Conservation (phyloP, 805 yeast species). For the Kodamaea laetipori region DNA sequence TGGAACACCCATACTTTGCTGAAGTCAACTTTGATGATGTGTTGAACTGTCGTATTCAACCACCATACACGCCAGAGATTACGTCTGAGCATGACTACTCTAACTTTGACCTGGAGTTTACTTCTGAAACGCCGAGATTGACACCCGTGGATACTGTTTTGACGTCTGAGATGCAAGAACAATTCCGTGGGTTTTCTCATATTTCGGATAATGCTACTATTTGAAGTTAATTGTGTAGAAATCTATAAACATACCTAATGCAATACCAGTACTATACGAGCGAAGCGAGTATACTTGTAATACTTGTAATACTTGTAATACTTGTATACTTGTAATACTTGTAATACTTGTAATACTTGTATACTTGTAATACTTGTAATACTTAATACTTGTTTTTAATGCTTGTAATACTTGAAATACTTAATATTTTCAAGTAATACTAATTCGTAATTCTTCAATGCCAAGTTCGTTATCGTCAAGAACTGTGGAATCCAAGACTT, state of each 20-base stretch:
- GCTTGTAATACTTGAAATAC: too few relatives aligned
- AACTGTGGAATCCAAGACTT: too few relatives aligned
- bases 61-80: constrained; percentile 90
- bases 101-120: constrained; percentile 92
- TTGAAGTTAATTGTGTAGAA: constrained; percentile 16
- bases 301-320: too few relatives aligned
- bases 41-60: constrained; percentile 65
- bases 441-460: too few relatives aligned
- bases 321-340: too few relatives aligned
- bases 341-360: too few relatives aligned
- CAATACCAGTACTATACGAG: too few relatives aligned
- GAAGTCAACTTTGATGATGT: constrained; percentile 91
- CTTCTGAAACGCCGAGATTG: constrained; percentile 89
- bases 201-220: constrained; percentile 60
- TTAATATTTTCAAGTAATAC: too few relatives aligned
- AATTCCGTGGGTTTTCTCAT: constrained; percentile 95
- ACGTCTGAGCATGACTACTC: constrained; percentile 87
- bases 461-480: too few relatives aligned
- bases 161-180: constrained; percentile 88
- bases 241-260: constrained; percentile 5
- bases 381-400: too few relatives aligned
- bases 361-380: too few relatives aligned
- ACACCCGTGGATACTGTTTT: constrained; percentile 92
- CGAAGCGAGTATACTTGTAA: too few relatives aligned
- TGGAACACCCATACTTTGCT: constrained; percentile 92